Conservation (phyloP, 176 grass and related monocot genomes). For the Tillandsia fasciculata region DNA sequence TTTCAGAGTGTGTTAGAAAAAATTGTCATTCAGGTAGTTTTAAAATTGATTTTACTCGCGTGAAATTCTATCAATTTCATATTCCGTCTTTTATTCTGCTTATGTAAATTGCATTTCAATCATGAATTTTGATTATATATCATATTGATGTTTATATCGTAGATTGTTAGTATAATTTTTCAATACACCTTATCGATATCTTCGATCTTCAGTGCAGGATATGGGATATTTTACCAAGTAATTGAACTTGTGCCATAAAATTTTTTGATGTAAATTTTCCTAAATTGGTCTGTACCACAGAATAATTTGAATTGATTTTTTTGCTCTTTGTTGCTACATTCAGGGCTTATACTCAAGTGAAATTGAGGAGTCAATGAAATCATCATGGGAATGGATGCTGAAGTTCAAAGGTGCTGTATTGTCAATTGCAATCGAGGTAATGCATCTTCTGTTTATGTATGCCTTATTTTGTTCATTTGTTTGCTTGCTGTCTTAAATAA, state of each 20-base stretch:
- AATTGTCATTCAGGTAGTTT: conserved; percentile 61
- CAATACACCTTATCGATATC: too few relatives aligned
- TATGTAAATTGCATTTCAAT: too few relatives aligned
- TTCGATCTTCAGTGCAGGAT: not conserved
- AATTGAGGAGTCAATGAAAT: conserved; percentile 62
- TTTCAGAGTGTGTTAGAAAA: conserved; percentile 57
- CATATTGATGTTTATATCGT: too few relatives aligned
- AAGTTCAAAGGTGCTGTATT: conserved; percentile 59
- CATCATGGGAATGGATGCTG: conserved; percentile 72
- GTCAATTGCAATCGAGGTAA: conserved; percentile 47
- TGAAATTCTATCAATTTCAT: not conserved
- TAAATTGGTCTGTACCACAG: not conserved
- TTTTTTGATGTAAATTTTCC: not conserved
- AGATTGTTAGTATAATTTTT: too few relatives aligned
- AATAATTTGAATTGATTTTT: not conserved
- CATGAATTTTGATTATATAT: too few relatives aligned
- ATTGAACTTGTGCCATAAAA: not conserved
- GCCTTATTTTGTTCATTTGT: conserved; percentile 6
- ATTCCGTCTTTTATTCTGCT: not conserved
- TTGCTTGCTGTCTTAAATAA: conserved; percentile 10
- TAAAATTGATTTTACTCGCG: not conserved
- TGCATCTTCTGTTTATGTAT: not conserved
- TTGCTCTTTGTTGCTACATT: not conserved
- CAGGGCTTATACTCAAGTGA: conserved; percentile 68
- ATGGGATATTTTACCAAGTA: not conserved